Base-by-base conservation (phyloP, 116 monocot species). In the Dioscorea cayenensis region DNA sequence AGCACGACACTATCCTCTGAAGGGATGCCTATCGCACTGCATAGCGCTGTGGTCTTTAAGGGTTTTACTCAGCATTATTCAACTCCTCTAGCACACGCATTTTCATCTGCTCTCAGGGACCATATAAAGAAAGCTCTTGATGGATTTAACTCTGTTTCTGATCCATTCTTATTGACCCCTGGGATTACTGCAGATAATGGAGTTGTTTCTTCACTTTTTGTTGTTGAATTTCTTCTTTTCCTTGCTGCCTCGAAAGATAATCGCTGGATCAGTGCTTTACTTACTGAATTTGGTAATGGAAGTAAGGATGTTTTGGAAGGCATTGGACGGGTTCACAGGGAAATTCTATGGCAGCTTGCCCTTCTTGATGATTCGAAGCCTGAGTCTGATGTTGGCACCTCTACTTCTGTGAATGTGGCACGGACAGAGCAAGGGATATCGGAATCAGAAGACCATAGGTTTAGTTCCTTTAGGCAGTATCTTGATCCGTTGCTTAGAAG, bases 61-160 rank as follows among this genome's bases (percentile, higher is more conserved):
- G 87, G 99, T 22, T 99, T 99, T 63, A 89, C 92, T 60, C 99
- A 94, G 66, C 94, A 99, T 74, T 94, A 99, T 78, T 88, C 99
- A 36, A 74, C 82, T 60, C 82, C 89, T 38, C 69, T 99, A 55
- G 94, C 99, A 68, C 83, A 67, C 66, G 94, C 94, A 69, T 99
- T 99, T 75, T 89, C 82, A 70, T 85, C 87, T 62, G 81, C 84
- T 63, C 81, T 99, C 13, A 80, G 87, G 72, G 94, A 89, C 27
- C 84, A 94, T 84, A 63, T 94, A 70, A 83, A 79, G 59, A 91
- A 82, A 79, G 89, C 99, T 49, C 71, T 99, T 27, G 75, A 48
- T 69, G 84, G 79, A 69, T 83, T 99, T 64, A 77, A 63, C 59
- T 75, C 76, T 38, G 55, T 77, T 68, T 81, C 81, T 49, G 83